phyloP scores from a whole-genome alignment of 2,329 filamentous ascomycete species.

The Fusarium illudens region DNA sequence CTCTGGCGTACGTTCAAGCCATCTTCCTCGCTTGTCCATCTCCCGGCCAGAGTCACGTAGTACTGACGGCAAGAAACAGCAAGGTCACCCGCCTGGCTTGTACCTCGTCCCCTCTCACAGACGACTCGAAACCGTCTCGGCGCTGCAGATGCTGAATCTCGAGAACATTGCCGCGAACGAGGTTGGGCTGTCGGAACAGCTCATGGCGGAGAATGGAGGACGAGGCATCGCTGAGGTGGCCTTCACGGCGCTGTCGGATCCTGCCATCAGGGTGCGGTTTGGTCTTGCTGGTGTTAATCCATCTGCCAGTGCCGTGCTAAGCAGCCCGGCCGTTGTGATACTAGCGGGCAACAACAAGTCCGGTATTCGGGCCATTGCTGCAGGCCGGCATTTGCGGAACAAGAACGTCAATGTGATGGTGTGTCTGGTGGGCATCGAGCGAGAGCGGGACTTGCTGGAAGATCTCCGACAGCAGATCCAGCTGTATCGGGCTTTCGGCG shows the following conservation, averaged over 20 bases:
- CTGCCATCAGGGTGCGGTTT: conserved; percentile 64
- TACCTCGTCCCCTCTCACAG: conserved; percentile 64
- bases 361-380: conserved; percentile 83
- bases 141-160: conserved; percentile 89
- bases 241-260: conserved; percentile 71
- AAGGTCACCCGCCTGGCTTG: conserved; percentile 55
- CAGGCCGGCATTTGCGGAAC: conserved; percentile 85
- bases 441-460: conserved; percentile 81
- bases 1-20: conserved; percentile 53
- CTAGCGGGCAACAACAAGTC: conserved; percentile 96
- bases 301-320: conserved; percentile 42
- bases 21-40: conserved; percentile 44
- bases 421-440: conserved; percentile 85
- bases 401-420: conserved; percentile 83
- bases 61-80: conserved; percentile 49
- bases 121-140: conserved; percentile 69
- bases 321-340: conserved; percentile 66
- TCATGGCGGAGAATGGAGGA: conserved; percentile 92
- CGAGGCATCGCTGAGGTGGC: conserved; percentile 88
- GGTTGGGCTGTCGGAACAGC: conserved; percentile 84
- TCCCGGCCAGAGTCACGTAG: conserved; percentile 44
- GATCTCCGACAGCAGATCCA: conserved; percentile 83
- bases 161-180: conserved; percentile 92
- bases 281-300: conserved; percentile 53
- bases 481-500: conserved; percentile 84